Evolutionary conservation across 768 basidiomycete genomes (phyloP).

Genomic region (Amanita rimosa): DNA sequence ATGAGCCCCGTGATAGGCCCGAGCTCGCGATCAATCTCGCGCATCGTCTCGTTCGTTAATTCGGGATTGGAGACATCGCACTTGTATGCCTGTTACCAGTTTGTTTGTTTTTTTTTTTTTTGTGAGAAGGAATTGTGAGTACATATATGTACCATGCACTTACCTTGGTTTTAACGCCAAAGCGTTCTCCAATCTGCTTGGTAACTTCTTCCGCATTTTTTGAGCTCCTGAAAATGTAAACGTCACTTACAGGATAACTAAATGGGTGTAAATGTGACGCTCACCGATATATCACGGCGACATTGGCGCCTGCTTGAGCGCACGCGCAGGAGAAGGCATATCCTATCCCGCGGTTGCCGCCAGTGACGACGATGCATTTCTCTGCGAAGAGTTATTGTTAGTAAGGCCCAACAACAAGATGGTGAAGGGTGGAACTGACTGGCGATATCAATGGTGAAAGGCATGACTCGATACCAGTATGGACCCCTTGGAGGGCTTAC

Average conservation of each 20-base stretch:
- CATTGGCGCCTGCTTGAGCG: conserved; percentile 42
- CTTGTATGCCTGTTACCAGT: conserved; percentile 39
- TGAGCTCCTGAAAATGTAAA: conserved; percentile 26
- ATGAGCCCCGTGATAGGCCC: conserved; percentile 41
- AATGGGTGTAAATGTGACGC: conserved; percentile 1
- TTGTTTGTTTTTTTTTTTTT: neutral
- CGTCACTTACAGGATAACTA: neutral
- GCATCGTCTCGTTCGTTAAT: conserved; percentile 30
- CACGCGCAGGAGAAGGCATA: conserved; percentile 39
- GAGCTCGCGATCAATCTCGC: conserved; percentile 36
- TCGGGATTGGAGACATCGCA: conserved; percentile 46
- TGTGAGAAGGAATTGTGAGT: neutral
- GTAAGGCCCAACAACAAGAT: neutral
- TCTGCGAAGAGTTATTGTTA: conserved; percentile 12
- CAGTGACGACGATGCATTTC: conserved; percentile 46
- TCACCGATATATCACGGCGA: conserved; percentile 53
- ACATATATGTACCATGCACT: neutral
- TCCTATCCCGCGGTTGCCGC: conserved; percentile 55
- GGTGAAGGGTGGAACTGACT: neutral
- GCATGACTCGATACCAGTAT: neutral
- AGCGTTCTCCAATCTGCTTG: conserved; percentile 32
- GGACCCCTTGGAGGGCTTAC: too few relatives aligned
- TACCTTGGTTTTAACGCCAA: conserved; percentile 31
- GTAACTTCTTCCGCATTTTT: conserved; percentile 38
- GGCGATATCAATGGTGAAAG: conserved; percentile 4